Evolutionary conservation across 164 flowering plant species (phyloP).

Genomic region (Nelumbo lutea): DNA sequence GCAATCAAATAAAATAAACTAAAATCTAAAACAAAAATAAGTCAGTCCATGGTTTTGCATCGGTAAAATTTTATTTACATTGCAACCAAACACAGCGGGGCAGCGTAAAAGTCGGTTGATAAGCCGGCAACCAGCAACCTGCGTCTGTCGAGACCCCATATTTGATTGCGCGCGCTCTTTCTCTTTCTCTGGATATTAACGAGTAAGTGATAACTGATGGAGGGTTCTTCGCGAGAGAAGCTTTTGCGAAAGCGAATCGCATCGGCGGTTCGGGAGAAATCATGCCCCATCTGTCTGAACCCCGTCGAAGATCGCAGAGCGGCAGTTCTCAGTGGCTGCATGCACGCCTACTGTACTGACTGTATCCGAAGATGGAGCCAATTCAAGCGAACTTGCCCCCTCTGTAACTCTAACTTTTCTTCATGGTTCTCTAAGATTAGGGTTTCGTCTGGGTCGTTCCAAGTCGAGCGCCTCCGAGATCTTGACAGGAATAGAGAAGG

Average conservation of each 20-base stretch:
- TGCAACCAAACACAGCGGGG: no score
- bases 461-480: constrained; percentile 23
- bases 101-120: no score
- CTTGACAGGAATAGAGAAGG: constrained; percentile 9
- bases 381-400: constrained; percentile 58
- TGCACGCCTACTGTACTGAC: constrained; percentile 51
- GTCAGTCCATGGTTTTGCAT: no score
- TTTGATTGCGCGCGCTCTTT: no score
- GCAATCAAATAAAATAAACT: no score
- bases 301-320: constrained; percentile 24
- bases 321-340: constrained; percentile 43
- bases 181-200: no score
- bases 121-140: no score
- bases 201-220: no score
- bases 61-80: no score
- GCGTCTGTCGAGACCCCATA: no score
- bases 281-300: constrained; percentile 60
- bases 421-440: constrained; percentile 41
- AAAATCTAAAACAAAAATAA: no score
- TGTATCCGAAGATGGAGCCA: constrained; percentile 71
- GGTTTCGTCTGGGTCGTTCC: constrained; percentile 25
- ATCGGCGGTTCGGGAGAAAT: constrained; percentile 29
- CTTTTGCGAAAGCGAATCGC: constrained; percentile 12
- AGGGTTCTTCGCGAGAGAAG: neutral
- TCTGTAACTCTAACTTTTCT: constrained; percentile 51